phyloP scores from a whole-genome alignment of 2,329 filamentous ascomycete genomes.

The Calonectria honghensis region DNA sequence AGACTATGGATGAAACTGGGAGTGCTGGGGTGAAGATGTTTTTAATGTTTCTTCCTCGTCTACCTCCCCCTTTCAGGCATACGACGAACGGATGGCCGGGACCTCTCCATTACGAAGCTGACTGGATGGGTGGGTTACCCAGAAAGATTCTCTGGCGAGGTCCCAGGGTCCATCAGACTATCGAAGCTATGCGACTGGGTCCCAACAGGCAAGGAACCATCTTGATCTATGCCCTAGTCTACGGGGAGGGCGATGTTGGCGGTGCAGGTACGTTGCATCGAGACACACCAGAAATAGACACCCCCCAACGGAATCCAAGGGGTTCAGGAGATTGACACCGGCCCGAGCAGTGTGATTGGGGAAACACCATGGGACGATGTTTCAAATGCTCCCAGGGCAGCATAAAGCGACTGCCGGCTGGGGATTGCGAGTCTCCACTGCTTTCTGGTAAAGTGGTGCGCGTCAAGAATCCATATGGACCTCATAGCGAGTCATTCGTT shows the following conservation, averaged over 20 bases:
- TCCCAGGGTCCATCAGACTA: constrained; percentile 34
- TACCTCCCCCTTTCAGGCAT: constrained; percentile 30
- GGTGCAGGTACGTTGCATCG: constrained; percentile 12
- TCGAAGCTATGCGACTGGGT: constrained; percentile 12
- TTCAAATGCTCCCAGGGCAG: constrained; percentile 36
- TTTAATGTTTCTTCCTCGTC: constrained; percentile 29
- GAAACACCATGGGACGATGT: constrained; percentile 36
- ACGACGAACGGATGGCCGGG: constrained; percentile 1
- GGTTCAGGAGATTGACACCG: constrained; percentile 30
- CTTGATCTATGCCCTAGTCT: constrained; percentile 25
- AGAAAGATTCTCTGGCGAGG: constrained; percentile 10
- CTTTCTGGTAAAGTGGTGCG: constrained; percentile 19
- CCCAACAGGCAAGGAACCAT: constrained; percentile 27
- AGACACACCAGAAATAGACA: constrained; percentile 27
- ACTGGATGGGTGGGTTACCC: constrained; percentile 3
- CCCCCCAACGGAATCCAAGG: constrained; percentile 7
- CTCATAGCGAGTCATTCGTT: constrained; percentile 35
- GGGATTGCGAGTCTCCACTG: constrained; percentile 28
- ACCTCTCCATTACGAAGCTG: constrained; percentile 20
- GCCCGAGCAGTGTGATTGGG: constrained; percentile 34
- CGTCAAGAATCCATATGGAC: constrained; percentile 17
- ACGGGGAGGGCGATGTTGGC: constrained; percentile 34
- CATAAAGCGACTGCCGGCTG: constrained; percentile 33
- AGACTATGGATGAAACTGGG: constrained; percentile 28
- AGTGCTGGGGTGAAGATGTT: constrained; percentile 32